These are phyloP conservation scores for Blastobotrys arbuscula DNA, from an alignment of 1,139 yeast genomes.

Conservation along the genomic window DNA sequence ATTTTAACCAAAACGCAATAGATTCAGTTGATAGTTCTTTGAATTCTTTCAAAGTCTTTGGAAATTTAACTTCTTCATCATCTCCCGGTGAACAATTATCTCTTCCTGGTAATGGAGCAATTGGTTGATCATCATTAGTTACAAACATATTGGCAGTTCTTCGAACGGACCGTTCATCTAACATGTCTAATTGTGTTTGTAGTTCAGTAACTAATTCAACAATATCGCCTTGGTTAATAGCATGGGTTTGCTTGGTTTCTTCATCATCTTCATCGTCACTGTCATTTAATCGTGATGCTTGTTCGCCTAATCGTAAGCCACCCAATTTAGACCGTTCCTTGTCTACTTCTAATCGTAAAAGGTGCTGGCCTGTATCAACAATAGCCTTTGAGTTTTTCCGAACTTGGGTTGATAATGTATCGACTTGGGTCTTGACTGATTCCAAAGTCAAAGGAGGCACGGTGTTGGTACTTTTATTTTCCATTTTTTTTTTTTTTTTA, in stretches of 20 bases:
- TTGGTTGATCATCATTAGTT: constrained; percentile 36
- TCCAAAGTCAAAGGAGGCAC: constrained; percentile 3
- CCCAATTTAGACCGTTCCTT: constrained; percentile 34
- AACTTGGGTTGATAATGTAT: constrained; percentile 23
- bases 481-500: not conserved
- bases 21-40: constrained; percentile 40
- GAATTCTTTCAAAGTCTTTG: constrained; percentile 54
- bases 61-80: constrained; percentile 42
- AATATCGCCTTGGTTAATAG: constrained; percentile 73
- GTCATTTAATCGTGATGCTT: constrained; percentile 10
- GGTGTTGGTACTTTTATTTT: not conserved
- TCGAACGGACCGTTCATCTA: constrained; percentile 36
- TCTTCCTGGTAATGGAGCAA: constrained; percentile 56
- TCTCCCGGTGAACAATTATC: constrained; percentile 64
- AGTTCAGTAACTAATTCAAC: constrained; percentile 82
- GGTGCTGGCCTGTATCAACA: constrained; percentile 70
- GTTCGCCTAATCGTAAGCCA: constrained; percentile 23
- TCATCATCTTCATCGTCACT: constrained; percentile 16
- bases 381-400: constrained; percentile 34
- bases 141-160: constrained; percentile 32
- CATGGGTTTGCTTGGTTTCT: constrained; percentile 39
- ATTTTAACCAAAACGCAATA: constrained; percentile 53
- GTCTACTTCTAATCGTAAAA: constrained; percentile 60
- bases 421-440: constrained; percentile 9
- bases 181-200: constrained; percentile 71